Evolutionary conservation across 306 rosid genomes (phyloP), one percentile per base, ranked within the genome.

Genomic region (Inga leiocalycina): DNA sequence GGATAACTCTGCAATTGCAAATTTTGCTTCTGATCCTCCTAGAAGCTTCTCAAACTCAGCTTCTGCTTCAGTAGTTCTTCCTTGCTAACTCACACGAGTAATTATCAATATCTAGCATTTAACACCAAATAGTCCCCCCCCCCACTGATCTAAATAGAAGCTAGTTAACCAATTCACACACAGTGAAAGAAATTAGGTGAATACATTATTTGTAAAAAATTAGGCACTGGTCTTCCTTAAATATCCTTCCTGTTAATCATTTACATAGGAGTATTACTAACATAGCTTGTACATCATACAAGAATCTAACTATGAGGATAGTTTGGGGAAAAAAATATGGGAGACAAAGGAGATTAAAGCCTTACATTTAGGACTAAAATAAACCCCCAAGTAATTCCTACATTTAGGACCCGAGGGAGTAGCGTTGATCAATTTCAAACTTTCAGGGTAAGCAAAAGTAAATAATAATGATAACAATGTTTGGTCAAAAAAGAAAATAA

Each of bases 31-130:
- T 52, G 97, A 87, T 86, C 62, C 92, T 71, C 99, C 99, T 49
- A 91, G 90, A 79, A 96, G 97, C 87, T 87, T 96, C 90, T 89
- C 97, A 80, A 93, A 93, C 86, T 90, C 93, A 66, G 90, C 88
- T 90, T 92, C 97, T 34, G 99, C 98, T 85, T 92, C 99, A 68
- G 89, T 83, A 49, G 83, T 86, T 93, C 93, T 89, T 89, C 99
- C 99, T 96, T 91, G 95, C 99, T 96, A 79, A 51, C 82, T 64
- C 79, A 86, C 82, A 35, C 76, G 74, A 80, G 46, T 49, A 80
- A 75, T 22, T 35, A 67, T 70, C 75, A 74, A 68, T 61, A 22
- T 68, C 70, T 70, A 39, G 4, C 64, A 39, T 49, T 46, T 74
- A 41, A 45, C 24, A 13, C 20, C 57, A 68, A 51, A 52, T 10